Evolutionary conservation across 129 eudicot genomes (phyloP).

Genomic region (Tagetes patula): DNA sequence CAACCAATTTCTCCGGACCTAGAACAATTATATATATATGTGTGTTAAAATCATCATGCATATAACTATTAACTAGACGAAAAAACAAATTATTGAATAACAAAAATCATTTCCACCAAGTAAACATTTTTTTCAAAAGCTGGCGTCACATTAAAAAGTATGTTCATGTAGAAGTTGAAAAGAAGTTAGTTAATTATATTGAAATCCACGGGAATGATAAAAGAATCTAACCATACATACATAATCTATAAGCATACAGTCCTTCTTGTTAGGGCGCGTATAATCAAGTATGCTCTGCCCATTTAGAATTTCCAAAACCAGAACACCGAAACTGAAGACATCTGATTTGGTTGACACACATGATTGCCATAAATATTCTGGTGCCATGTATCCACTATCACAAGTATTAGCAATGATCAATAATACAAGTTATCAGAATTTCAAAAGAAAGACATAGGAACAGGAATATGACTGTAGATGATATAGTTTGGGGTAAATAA

Average conservation of each 20-base stretch:
- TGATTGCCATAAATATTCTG: neutral
- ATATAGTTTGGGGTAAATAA: too few relatives aligned
- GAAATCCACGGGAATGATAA: too few relatives aligned
- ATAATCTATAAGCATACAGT: neutral
- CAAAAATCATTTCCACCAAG: neutral
- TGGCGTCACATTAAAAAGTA: neutral
- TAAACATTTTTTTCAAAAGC: neutral
- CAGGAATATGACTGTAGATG: too few relatives aligned
- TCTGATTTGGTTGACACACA: constrained; percentile 1
- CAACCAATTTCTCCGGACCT: constrained; percentile 11
- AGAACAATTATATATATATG: neutral
- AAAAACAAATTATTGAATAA: neutral
- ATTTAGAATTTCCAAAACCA: constrained; percentile 3
- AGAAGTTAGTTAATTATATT: neutral
- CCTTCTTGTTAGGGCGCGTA: neutral
- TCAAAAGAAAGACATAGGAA: neutral
- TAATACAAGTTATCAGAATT: neutral
- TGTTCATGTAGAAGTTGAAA: neutral
- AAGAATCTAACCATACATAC: constrained; percentile 7
- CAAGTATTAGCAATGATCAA: constrained; percentile 8
- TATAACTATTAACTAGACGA: neutral
- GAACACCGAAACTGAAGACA: neutral
- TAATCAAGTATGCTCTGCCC: neutral
- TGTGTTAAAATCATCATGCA: neutral
- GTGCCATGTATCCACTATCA: neutral